Percentiles rank a stretch among this genome's conserved stretches.
phyloP scores from a whole-genome alignment of 208 protist genomes.

The Lotmaria passim region DNA sequence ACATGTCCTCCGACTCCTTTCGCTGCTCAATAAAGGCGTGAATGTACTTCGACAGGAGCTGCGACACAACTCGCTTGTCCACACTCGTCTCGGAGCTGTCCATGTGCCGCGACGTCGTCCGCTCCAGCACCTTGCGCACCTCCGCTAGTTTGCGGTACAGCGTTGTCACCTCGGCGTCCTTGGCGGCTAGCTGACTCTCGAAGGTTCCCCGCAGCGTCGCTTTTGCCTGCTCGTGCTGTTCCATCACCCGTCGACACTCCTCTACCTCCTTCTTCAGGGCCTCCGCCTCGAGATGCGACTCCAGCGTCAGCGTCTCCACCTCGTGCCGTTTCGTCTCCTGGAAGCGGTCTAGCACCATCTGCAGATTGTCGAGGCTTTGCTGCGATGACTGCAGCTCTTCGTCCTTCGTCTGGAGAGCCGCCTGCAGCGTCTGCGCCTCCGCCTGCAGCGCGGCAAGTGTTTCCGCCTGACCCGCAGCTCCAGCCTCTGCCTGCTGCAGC shows the following conservation, averaged over 20 bases:
- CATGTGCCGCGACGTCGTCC: conserved; percentile 63
- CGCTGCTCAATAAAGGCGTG: conserved; percentile 65
- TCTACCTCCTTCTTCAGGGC: conserved; percentile 31
- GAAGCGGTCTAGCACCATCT: conserved; percentile 40
- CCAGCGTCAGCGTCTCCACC: conserved; percentile 32
- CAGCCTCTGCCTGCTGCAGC: conserved; percentile 20
- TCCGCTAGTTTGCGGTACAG: conserved; percentile 84
- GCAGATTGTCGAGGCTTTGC: conserved; percentile 29
- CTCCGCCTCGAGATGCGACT: conserved; percentile 34
- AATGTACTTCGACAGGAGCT: conserved; percentile 87
- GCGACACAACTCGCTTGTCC: conserved; percentile 84
- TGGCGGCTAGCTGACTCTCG: conserved; percentile 45
- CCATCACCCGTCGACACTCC: background rate
- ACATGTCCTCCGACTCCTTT: conserved; percentile 72
- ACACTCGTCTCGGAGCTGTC: conserved; percentile 57
- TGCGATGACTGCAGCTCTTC: conserved; percentile 35
- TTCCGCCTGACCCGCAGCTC: conserved; percentile 19
- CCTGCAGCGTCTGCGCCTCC: conserved; percentile 50
- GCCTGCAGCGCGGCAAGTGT: conserved; percentile 29
- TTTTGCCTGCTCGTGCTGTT: conserved; percentile 26
- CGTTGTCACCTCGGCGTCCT: conserved; percentile 67
- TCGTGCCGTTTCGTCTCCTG: conserved; percentile 33
- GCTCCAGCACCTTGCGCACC: conserved; percentile 62
- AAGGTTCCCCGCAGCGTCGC: conserved; percentile 2
- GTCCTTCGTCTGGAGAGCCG: conserved; percentile 32